Percentiles rank a stretch among this genome's conserved stretches.
Evolutionary conservation across 768 basidiomycete species (phyloP).

Genomic region (Termitomyces bulborhizus): DNA sequence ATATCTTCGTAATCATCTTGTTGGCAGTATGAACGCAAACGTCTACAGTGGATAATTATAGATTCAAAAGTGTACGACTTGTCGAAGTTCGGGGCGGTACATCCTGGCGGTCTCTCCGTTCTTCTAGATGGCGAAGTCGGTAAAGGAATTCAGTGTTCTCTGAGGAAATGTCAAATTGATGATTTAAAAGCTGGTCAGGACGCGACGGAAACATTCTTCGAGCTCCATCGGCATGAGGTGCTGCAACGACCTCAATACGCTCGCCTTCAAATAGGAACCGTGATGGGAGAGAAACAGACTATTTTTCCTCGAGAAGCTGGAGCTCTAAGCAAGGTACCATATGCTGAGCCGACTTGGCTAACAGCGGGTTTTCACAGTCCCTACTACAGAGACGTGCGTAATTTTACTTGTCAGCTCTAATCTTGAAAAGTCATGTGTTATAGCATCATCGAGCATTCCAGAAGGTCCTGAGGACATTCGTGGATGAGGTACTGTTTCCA

Average conservation of each 20-base stretch:
- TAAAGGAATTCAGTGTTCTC: slow-evolving; percentile 18
- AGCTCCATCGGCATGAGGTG: slow-evolving; percentile 68
- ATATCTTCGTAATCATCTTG: neutral
- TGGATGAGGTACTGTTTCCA: slow-evolving; percentile 12
- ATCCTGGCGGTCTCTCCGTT: slow-evolving; percentile 70
- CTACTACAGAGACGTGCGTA: slow-evolving; percentile 17
- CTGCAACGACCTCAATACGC: slow-evolving; percentile 57
- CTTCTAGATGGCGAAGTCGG: slow-evolving; percentile 60
- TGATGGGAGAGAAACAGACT: slow-evolving; percentile 48
- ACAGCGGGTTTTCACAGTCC: slow-evolving; percentile 43
- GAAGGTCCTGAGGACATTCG: slow-evolving; percentile 11
- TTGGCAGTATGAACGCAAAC: neutral
- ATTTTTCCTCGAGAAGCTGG: slow-evolving; percentile 42
- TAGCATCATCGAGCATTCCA: slow-evolving; percentile 16
- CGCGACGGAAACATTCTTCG: slow-evolving; percentile 67
- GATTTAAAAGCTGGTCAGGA: slow-evolving; percentile 54
- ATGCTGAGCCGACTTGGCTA: slow-evolving; percentile 77
- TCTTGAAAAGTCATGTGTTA: neutral
- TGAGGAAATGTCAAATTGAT: neutral
- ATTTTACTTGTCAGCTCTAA: neutral
- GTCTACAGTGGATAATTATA: slow-evolving; percentile 13
- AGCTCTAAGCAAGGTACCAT: slow-evolving; percentile 60
- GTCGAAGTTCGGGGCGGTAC: slow-evolving; percentile 61
- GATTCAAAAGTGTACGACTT: slow-evolving; percentile 55
- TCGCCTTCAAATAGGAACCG: slow-evolving; percentile 55